Evolutionary conservation across 108 stramenopile species (phyloP).

Genomic region (Cyclotella choctawhatcheeana): DNA sequence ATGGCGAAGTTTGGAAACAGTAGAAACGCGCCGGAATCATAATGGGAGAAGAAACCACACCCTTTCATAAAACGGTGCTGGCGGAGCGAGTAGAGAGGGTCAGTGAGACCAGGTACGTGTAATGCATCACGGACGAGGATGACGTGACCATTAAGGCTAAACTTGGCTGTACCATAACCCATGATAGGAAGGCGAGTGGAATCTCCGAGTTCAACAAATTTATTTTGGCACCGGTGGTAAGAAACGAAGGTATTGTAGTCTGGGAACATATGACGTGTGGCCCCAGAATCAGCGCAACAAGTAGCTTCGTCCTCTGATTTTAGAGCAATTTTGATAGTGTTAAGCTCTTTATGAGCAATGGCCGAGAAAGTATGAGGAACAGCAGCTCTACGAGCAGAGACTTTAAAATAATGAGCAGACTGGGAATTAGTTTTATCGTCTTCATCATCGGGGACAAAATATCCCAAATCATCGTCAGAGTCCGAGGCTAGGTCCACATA

Average conservation of each 20-base stretch:
- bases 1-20: constrained; percentile 1
- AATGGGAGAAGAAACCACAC: neutral
- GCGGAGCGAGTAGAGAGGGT: constrained; percentile 9
- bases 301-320: neutral
- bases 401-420: too few species aligned
- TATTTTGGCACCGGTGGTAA: neutral
- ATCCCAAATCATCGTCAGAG: too few species aligned
- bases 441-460: too few species aligned
- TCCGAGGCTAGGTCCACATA: too few species aligned
- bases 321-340: too few species aligned
- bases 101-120: constrained; percentile 4
- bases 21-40: neutral
- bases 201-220: neutral
- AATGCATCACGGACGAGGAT: neutral
- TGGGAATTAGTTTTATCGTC: too few species aligned
- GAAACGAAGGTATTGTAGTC: neutral
- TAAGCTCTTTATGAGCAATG: too few species aligned
- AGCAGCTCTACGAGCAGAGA: too few species aligned
- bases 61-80: neutral
- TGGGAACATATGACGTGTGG: neutral
- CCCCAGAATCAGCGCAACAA: neutral
- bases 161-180: neutral
- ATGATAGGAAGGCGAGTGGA: neutral
- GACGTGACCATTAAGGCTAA: neutral
- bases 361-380: too few species aligned